Base-by-base conservation (phyloP, 768 basidiomycete genomes). In the Russula lepida region DNA sequence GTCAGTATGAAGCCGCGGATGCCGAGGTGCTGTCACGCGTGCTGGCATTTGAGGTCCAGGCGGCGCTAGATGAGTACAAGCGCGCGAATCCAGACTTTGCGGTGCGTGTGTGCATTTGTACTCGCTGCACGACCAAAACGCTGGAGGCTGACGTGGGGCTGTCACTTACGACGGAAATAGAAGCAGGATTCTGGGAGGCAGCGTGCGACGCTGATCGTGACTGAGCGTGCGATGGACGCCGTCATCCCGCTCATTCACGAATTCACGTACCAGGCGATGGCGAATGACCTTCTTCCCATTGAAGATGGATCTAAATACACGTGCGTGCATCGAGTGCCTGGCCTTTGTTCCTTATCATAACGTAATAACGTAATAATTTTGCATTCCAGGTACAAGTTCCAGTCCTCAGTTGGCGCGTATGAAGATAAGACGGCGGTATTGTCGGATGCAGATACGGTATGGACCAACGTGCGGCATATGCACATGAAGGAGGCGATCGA, bases 251-350 rank as follows among this genome's bases (percentile, higher is more conserved):
- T 98, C 62, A 71, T 97, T 37, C 97, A 99, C 71, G 97, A 98
- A 70, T 99, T 99, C 70, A 98, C 95, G 23, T 99, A 98, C 72
- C 97, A 98, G 73, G 95, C 97, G 0, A 99, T 99, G 97, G 89
- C 88, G 52, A 93, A 94, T 67, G 97, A 99, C 72, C 74, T 99
- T 21, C 79, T 99, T 6, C 87, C 86, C 19, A 90, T 99, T 54
- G 82, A 92, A 58, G 84, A 92, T 63, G 95, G 95, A 27, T 79
- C 78, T 9, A 86, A 81, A 73, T 98, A 98, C 73, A 84, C 82
- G 93, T 95, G 66, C 58, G 92, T 78, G 56, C 48, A 46, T 21
- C 21, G 41, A 2, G 0, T 4, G 52, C 55, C 30, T 37, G 27
- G 49, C 25, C 27, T 9, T 21, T n/a, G 7, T 21, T 15, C 21